These are phyloP conservation scores for Stemphylium beticola DNA, from an alignment of 2,329 filamentous ascomycete species.

Conservation along the genomic window DNA sequence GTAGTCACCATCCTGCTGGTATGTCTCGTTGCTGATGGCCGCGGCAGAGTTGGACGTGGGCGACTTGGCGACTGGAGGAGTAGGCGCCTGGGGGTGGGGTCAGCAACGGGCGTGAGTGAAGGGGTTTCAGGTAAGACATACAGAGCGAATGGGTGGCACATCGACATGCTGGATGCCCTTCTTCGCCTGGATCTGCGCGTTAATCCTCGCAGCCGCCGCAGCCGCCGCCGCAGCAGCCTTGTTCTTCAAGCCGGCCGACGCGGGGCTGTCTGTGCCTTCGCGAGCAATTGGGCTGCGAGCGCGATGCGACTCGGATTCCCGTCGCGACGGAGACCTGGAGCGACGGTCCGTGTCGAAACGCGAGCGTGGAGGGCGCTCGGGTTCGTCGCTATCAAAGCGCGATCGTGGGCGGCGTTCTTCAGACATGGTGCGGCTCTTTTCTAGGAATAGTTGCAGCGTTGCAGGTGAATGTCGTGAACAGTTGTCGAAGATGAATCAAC, in stretches of 20 bases:
- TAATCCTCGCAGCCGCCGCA: slow-evolving; percentile 68
- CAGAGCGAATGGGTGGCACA: slow-evolving; percentile 76
- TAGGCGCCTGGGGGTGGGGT: slow-evolving; percentile 48
- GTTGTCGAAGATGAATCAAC: slow-evolving; percentile 1
- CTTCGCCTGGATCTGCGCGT: slow-evolving; percentile 61
- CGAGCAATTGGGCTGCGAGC: slow-evolving; percentile 79
- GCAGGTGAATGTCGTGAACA: slow-evolving; percentile 1
- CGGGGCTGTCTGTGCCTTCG: slow-evolving; percentile 54
- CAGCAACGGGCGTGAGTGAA: slow-evolving; percentile 11
- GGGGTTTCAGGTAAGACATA: slow-evolving; percentile 42
- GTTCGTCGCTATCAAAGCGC: slow-evolving; percentile 91
- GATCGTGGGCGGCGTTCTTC: slow-evolving; percentile 86
- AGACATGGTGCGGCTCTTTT: slow-evolving; percentile 63
- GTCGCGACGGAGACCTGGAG: slow-evolving; percentile 72
- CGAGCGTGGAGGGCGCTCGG: slow-evolving; percentile 66
- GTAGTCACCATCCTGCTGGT: slow-evolving; percentile 94
- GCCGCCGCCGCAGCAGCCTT: slow-evolving; percentile 77
- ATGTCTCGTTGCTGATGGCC: slow-evolving; percentile 76
- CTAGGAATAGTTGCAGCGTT: slow-evolving; percentile 2
- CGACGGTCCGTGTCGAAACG: slow-evolving; percentile 74
- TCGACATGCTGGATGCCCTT: slow-evolving; percentile 91
- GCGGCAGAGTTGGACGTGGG: slow-evolving; percentile 56
- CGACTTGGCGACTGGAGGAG: slow-evolving; percentile 61
- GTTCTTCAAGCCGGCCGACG: slow-evolving; percentile 57
- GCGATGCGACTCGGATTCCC: slow-evolving; percentile 70